Evolutionary conservation across 306 rosid genomes (phyloP).

Genomic region (Fragaria vesca): DNA sequence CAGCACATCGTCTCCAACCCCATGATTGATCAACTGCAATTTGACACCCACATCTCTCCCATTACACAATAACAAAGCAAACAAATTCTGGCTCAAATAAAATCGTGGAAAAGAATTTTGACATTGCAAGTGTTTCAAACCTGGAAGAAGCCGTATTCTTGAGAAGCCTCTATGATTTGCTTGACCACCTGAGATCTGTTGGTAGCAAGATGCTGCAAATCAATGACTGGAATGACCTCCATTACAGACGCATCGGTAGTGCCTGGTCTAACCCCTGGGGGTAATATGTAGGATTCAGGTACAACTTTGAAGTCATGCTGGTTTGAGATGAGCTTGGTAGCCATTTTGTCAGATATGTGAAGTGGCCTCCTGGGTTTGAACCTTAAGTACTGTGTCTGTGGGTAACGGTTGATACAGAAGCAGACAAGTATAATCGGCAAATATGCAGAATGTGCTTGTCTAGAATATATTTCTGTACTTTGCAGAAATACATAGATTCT

Average conservation of each 20-base stretch:
- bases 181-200: neutral
- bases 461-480: no score
- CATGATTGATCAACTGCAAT: slow-evolving; percentile 20
- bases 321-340: slow-evolving; percentile 25
- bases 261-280: slow-evolving; percentile 5
- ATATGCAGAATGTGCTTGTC: no score
- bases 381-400: no score
- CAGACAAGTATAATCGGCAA: no score
- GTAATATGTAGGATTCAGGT: slow-evolving; percentile 19
- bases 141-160: slow-evolving; percentile 21
- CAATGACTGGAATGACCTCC: slow-evolving; percentile 3
- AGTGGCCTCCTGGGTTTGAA: no score
- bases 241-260: neutral
- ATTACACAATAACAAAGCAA: neutral
- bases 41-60: no score
- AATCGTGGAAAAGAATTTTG: no score
- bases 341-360: neutral
- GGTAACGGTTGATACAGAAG: no score
- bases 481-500: no score
- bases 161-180: slow-evolving; percentile 16
- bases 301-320: neutral
- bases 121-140: neutral
- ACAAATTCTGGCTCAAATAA: neutral
- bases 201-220: neutral
- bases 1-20: slow-evolving; percentile 5